Conservation (phyloP, 371 early-diverging fungal species). For the Capillidium rhysosporum region DNA sequence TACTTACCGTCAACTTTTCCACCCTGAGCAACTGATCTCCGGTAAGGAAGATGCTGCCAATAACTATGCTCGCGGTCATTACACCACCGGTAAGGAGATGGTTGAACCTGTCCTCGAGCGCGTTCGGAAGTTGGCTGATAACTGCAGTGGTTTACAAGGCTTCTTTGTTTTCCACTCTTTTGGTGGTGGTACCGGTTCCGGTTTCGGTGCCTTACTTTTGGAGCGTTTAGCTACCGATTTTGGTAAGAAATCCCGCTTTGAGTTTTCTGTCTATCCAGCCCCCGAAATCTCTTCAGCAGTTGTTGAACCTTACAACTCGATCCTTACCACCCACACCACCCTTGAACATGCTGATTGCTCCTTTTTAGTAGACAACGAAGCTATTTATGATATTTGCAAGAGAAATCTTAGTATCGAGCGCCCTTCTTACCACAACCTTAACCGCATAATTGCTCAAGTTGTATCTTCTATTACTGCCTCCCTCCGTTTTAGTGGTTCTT, state of each 20-base stretch:
- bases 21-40: constrained; percentile 96
- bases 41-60: constrained; percentile 99
- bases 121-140: constrained; percentile 93
- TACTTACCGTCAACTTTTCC: constrained; percentile 77
- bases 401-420: constrained; percentile 96
- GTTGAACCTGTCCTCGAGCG: constrained; percentile 93
- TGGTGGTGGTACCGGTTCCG: constrained; percentile 98
- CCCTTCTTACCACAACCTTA: constrained; percentile 95
- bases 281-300: constrained; percentile 97
- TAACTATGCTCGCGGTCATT: constrained; percentile 99
- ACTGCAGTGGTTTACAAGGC: constrained; percentile 94
- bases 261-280: constrained; percentile 98
- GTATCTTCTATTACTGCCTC: constrained; percentile 99
- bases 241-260: constrained; percentile 97
- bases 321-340: constrained; percentile 97
- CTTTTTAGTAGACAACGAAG: constrained; percentile 99
- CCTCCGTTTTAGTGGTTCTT: constrained; percentile 91
- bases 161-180: constrained; percentile 97
- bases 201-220: constrained; percentile 95
- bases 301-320: constrained; percentile 97
- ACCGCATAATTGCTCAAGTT: constrained; percentile 98
- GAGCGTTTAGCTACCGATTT: constrained; percentile 95
- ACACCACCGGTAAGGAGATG: constrained; percentile 97
- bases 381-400: constrained; percentile 97
- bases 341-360: constrained; percentile 97